These are phyloP conservation scores for Fusarium begoniae DNA, from an alignment of 2,329 filamentous ascomycete species.

Conservation along the genomic window DNA sequence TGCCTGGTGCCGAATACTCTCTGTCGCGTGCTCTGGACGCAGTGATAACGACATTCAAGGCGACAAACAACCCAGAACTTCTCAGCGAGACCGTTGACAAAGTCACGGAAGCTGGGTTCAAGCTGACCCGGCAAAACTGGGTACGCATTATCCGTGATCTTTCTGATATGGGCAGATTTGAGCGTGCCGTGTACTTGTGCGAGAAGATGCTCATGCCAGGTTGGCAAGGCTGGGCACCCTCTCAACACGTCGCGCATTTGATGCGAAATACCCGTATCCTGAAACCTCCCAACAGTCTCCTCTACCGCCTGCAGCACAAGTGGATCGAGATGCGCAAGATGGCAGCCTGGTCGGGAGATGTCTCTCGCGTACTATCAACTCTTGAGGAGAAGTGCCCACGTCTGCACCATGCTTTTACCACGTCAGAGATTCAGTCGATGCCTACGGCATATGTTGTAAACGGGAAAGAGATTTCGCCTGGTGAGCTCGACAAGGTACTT, in stretches of 20 bases:
- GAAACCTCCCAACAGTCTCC: slow-evolving; percentile 49
- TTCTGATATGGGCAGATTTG: slow-evolving; percentile 64
- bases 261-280: slow-evolving; percentile 49
- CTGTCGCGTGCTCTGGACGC: slow-evolving; percentile 59
- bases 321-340: slow-evolving; percentile 60
- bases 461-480: slow-evolving; percentile 38
- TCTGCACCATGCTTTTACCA: slow-evolving; percentile 53
- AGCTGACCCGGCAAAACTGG: slow-evolving; percentile 80
- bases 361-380: slow-evolving; percentile 51
- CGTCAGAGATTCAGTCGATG: slow-evolving; percentile 44
- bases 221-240: slow-evolving; percentile 76
- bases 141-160: slow-evolving; percentile 79
- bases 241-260: slow-evolving; percentile 43
- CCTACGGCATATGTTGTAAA: slow-evolving; percentile 40
- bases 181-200: slow-evolving; percentile 76
- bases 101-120: slow-evolving; percentile 74
- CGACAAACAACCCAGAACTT: slow-evolving; percentile 53
- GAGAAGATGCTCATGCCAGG: slow-evolving; percentile 81
- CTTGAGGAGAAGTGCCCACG: slow-evolving; percentile 53
- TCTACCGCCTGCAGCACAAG: slow-evolving; percentile 59
- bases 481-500: slow-evolving; percentile 44
- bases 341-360: slow-evolving; percentile 58
- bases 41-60: slow-evolving; percentile 57
- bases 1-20: slow-evolving; percentile 62
- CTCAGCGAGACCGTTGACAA: slow-evolving; percentile 62